Percentiles rank a stretch among this genome's conserved stretches.
Conservation (phyloP, 768 basidiomycete genomes). For the Pleurotus platypus region DNA sequence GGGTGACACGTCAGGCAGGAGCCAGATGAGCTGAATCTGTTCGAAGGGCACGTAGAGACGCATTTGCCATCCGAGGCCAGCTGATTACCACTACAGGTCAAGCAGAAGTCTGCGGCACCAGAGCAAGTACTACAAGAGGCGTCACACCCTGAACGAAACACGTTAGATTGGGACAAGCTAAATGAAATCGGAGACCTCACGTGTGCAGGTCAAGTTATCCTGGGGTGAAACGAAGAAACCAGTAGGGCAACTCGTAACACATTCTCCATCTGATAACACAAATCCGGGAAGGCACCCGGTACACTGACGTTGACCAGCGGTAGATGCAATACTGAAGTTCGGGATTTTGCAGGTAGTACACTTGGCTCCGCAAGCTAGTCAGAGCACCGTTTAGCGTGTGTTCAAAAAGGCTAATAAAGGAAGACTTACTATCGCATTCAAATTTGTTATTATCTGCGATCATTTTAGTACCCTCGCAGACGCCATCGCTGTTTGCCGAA, state of each 20-base stretch:
- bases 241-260: constrained; percentile 66
- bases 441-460: constrained; percentile 80
- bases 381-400: background rate
- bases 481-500: constrained; percentile 56
- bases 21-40: constrained; percentile 62
- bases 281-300: constrained; percentile 77
- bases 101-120: constrained; percentile 65
- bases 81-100: constrained; percentile 64
- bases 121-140: constrained; percentile 70
- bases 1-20: constrained; percentile 78
- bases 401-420: background rate
- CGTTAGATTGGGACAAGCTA: background rate
- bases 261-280: constrained; percentile 66
- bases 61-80: constrained; percentile 75
- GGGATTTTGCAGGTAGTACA: constrained; percentile 78
- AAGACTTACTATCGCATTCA: constrained; percentile 75
- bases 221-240: constrained; percentile 70
- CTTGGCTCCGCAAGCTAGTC: constrained; percentile 73
- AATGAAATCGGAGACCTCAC: constrained; percentile 37
- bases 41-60: constrained; percentile 69
- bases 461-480: constrained; percentile 67
- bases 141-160: constrained; percentile 48
- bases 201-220: constrained; percentile 70
- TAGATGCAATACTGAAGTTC: constrained; percentile 67
- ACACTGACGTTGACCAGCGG: constrained; percentile 63